A percentile compares a stretch with the other conserved stretches of the same genome.
Evolutionary conservation across 768 basidiomycete species (phyloP).

Genomic region (Leucosporidium creatinivorum): DNA sequence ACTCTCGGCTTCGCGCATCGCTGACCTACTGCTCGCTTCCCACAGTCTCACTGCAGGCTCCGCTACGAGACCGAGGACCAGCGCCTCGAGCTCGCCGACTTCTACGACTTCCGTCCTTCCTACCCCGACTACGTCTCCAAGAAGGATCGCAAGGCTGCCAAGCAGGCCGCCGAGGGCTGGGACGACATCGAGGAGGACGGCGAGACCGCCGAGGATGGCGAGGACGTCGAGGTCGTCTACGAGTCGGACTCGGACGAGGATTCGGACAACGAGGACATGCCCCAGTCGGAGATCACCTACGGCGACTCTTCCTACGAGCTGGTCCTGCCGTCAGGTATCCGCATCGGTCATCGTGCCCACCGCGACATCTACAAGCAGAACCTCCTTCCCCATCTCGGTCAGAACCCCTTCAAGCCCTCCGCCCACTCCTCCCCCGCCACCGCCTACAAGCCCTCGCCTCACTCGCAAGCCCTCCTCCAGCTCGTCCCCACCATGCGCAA

Average conservation of each 20-base stretch:
- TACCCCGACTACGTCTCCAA: conserved; percentile 54
- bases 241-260: conserved; percentile 45
- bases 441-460: conserved; percentile 34
- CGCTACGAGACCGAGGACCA: conserved; percentile 76
- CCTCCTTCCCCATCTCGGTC: conserved; percentile 41
- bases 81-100: conserved; percentile 80
- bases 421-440: conserved; percentile 38
- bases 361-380: conserved; percentile 73
- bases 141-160: conserved; percentile 37
- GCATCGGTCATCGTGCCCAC: conserved; percentile 86
- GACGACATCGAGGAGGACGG: conserved; percentile 40
- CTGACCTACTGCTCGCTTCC: neutral
- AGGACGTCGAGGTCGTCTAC: conserved; percentile 43
- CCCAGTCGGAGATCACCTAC: conserved; percentile 57
- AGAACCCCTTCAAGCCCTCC: conserved; percentile 27
- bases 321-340: conserved; percentile 82
- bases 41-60: conserved; percentile 77
- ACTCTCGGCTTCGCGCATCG: neutral
- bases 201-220: conserved; percentile 38
- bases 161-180: conserved; percentile 38
- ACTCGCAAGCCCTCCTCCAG: conserved; percentile 40
- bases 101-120: conserved; percentile 78
- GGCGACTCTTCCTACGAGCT: conserved; percentile 80
- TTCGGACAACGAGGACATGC: conserved; percentile 38
- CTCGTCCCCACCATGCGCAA: conserved; percentile 28